Base-by-base conservation (phyloP, 257 asterid genomes). In the Gentiana macrophylla region DNA sequence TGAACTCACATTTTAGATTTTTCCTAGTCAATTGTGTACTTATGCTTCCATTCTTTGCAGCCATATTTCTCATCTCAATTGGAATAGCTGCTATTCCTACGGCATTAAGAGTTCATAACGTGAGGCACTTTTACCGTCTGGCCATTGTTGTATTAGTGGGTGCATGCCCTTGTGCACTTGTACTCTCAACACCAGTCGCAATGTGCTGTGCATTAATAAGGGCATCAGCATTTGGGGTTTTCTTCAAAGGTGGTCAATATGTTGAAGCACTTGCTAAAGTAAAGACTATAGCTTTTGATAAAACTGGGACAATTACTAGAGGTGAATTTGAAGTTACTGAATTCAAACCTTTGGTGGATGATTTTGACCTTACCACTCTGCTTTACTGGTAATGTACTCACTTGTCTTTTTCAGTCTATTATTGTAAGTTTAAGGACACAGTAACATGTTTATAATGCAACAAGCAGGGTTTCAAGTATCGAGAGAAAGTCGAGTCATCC, bases 401-500 rank as follows among this genome's bases (percentile, higher is more conserved):
- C 4, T 38, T 38, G 4, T 38, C 44, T 3, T 3, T 38, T 38
- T 24, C 46, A 41, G 6, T 41, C 46, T 41, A 24, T 41, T 4
- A 7, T 41, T 41, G 8, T 1, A 41, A 5, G 2, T 10, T 41
- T 41, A 5, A 41, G 46, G 6, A 41, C 8, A 5, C 46, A 41
- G 46, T 24, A 41, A 35, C 12, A 54, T 35, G 47, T 47, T 43
- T 32, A 8, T 37, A 24, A 24, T 24, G 24, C 24, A 24, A 24
- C 24, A 24, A 64, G 1, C 55, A 90, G 97, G 94, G 81, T 90
- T 55, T 84, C 96, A 41, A 86, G 96, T 69, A 79, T 90, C n/a
- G 98, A 90, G 62, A 72, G 84, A 70, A 90, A 82, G 63, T 90
- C 96, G 24, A 73, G 89, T 37, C 97, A 90, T 76, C 97, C 96